Conservation (phyloP, 768 basidiomycete species). For the Phaeotremella fagi region DNA sequence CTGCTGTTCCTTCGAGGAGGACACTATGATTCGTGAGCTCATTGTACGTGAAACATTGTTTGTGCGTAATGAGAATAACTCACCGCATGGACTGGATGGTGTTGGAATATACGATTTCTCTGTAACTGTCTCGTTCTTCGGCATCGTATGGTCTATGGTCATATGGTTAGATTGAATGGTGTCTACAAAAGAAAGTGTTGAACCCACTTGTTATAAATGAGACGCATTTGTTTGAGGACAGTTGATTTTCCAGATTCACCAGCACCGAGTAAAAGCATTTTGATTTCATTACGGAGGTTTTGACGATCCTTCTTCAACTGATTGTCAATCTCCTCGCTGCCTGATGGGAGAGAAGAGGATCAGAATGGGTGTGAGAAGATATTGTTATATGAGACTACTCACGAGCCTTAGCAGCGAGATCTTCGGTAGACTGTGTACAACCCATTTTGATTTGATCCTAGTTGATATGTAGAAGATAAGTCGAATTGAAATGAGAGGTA, state of each 20-base stretch:
- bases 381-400: constrained; percentile 4
- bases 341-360: constrained; percentile 9
- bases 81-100: constrained; percentile 93
- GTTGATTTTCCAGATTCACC: constrained; percentile 85
- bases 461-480: background rate
- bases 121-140: constrained; percentile 84
- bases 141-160: constrained; percentile 60
- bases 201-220: constrained; percentile 48
- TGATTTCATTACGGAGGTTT: constrained; percentile 51
- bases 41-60: background rate
- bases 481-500: no score
- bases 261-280: constrained; percentile 91
- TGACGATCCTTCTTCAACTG: constrained; percentile 44
- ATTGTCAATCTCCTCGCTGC: constrained; percentile 47
- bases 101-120: constrained; percentile 91
- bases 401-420: constrained; percentile 43
- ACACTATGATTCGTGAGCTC: constrained; percentile 57
- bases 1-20: constrained; percentile 86
- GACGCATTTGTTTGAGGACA: constrained; percentile 49
- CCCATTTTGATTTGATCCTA: constrained; percentile 33
- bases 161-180: no score
- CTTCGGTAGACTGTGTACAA: constrained; percentile 45
- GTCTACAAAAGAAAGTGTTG: no score
- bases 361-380: background rate
- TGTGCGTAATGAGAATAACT: constrained; percentile 26